Conservation (phyloP, 2,329 filamentous ascomycete species). For the Talaromyces amestolkiae region DNA sequence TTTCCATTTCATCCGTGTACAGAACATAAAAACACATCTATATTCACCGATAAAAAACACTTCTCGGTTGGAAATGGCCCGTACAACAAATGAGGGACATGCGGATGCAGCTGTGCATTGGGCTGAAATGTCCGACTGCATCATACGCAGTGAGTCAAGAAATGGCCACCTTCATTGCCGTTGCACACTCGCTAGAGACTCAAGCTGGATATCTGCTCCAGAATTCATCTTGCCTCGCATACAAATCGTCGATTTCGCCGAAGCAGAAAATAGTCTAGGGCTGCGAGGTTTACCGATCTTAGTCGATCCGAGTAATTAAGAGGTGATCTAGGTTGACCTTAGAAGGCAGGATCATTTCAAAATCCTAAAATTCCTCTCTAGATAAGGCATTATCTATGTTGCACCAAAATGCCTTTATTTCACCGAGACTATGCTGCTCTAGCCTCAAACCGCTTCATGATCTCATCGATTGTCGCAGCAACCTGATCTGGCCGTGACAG, state of each 20-base stretch:
- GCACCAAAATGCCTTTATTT: no score
- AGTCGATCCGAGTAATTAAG: background rate
- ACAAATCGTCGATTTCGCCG: background rate
- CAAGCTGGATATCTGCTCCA: background rate
- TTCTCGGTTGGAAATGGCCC: background rate
- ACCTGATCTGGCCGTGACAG: background rate
- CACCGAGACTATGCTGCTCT: background rate
- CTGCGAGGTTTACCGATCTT: background rate
- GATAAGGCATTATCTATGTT: no score
- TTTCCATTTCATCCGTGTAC: background rate
- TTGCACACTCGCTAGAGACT: background rate
- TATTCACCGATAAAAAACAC: background rate
- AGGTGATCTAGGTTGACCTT: background rate
- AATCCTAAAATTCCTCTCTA: no score
- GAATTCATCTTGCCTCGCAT: background rate
- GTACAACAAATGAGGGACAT: background rate
- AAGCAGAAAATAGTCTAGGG: background rate
- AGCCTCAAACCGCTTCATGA: background rate
- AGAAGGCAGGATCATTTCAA: no score
- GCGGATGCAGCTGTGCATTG: background rate
- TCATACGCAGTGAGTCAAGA: background rate
- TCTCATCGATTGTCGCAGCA: slow-evolving; percentile 1
- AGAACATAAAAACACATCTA: background rate
- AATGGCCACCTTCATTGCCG: background rate
- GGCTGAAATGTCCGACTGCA: background rate